These are phyloP conservation scores for Termitomyces sp. DNA, from an alignment of 1,284 basidiomycete species.

Conservation along the genomic window DNA sequence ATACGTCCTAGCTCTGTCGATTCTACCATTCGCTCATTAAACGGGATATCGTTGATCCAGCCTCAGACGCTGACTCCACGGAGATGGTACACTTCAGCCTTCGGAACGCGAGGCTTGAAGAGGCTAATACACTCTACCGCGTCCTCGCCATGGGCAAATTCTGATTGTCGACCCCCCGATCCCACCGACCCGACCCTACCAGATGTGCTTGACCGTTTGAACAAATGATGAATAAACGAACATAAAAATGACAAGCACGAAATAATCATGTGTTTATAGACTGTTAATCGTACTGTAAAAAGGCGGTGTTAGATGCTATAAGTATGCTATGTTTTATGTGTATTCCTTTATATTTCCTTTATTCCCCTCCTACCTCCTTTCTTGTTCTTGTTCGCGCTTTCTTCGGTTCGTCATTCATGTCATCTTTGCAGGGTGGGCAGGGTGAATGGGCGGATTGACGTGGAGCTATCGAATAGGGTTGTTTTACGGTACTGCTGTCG, in stretches of 20 bases:
- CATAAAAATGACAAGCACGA: constrained; percentile 8
- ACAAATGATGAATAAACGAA: constrained; percentile 1
- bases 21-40: constrained; percentile 70
- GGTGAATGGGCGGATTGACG: not conserved
- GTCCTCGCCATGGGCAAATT: constrained; percentile 39
- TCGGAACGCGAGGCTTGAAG: constrained; percentile 63
- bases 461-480: not conserved
- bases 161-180: constrained; percentile 10
- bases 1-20: constrained; percentile 54
- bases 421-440: not conserved
- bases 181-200: not conserved
- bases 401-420: not conserved
- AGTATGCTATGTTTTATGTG: constrained; percentile 17
- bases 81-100: constrained; percentile 74
- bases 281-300: constrained; percentile 5
- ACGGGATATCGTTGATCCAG: constrained; percentile 52
- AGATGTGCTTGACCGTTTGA: not conserved
- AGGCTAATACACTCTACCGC: constrained; percentile 67
- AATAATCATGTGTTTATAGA: constrained; percentile 11
- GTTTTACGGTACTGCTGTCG: not conserved
- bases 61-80: constrained; percentile 57
- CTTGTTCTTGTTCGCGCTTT: not conserved
- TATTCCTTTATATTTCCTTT: constrained; percentile 9
- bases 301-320: constrained; percentile 8
- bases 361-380: not conserved